Conservation (phyloP, 164 flowering plant genomes). For the Saururus chinensis region DNA sequence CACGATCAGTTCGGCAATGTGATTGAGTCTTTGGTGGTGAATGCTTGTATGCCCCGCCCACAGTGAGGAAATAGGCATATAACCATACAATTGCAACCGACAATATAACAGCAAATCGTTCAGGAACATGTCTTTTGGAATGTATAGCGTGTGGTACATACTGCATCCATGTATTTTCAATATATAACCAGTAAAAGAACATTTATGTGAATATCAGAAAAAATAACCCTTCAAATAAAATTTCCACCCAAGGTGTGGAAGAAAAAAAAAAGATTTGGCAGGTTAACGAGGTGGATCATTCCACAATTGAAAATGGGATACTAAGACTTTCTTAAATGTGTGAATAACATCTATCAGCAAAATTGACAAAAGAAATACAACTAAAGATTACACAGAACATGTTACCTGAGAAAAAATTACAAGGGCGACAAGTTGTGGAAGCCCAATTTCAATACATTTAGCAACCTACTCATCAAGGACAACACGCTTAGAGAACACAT, state of each 20-base stretch:
- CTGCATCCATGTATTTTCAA: slow-evolving; percentile 32
- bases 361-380: too few relatives aligned
- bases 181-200: not conserved
- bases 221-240: not conserved
- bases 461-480: slow-evolving; percentile 41
- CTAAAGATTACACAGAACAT: not conserved
- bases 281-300: too few relatives aligned
- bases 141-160: slow-evolving; percentile 58
- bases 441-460: slow-evolving; percentile 83
- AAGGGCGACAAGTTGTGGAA: slow-evolving; percentile 66
- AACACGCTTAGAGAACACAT: not conserved
- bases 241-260: not conserved
- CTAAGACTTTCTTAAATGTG: not conserved
- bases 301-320: too few relatives aligned
- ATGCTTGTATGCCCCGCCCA: slow-evolving; percentile 80
- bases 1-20: slow-evolving; percentile 81
- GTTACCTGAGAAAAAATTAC: slow-evolving; percentile 71
- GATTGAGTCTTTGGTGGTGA: slow-evolving; percentile 44
- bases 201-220: not conserved
- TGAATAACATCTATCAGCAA: not conserved
- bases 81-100: slow-evolving; percentile 77
- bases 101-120: slow-evolving; percentile 85
- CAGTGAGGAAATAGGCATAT: slow-evolving; percentile 92
- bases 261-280: too few relatives aligned
- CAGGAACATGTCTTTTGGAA: slow-evolving; percentile 43